Evolutionary conservation across 2,329 filamentous ascomycete genomes (phyloP), one percentile per base, ranked within the genome.

Genomic region (Talaromyces sp.): DNA sequence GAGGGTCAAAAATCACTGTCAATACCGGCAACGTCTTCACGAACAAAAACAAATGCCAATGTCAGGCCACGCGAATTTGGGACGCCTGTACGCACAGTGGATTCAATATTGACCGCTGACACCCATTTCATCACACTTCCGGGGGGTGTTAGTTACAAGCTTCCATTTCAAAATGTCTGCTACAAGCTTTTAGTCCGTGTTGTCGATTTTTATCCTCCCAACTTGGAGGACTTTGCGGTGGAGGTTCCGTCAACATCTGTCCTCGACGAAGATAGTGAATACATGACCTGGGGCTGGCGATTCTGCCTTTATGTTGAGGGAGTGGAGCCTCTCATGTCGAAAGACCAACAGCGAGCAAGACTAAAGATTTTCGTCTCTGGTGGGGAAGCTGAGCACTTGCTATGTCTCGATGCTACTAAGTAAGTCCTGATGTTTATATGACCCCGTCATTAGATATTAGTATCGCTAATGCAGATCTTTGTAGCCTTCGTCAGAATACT

Each of bases 231-330:
- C 52, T 97, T 97, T 68, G 78, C 88, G 3, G 64, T 77, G 37
- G 71, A 77, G 49, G 76, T 75, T 2, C 73, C 70, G 17, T 80
- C 86, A 24, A 81, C 74, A 45, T 80, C 82, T 32, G 60, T 60
- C 47, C 64, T 69, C 20, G 65, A 61, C 42, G 56, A 70, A 7
- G 64, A 64, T 35, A 65, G 69, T 4, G 69, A 70, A 9, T 50
- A 57, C 24, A 61, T 43, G 24, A 65, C 70, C 7, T 96, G 90
- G 89, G 86, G 94, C 70, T 97, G 92, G 92, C 82, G 83, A 13
- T 97, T 97, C 71, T 84, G 83, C 19, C 79, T 97, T 20, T 79
- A 88, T 11, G 82, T 97, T 1, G 89, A 96, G 70, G 59, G 59
- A 17, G 89, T 92, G 58, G 85, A 82, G 0, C 69, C 74, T 29